phyloP scores from a whole-genome alignment of 495 filamentous ascomycete species.

The Chaetomidium leptoderma region DNA sequence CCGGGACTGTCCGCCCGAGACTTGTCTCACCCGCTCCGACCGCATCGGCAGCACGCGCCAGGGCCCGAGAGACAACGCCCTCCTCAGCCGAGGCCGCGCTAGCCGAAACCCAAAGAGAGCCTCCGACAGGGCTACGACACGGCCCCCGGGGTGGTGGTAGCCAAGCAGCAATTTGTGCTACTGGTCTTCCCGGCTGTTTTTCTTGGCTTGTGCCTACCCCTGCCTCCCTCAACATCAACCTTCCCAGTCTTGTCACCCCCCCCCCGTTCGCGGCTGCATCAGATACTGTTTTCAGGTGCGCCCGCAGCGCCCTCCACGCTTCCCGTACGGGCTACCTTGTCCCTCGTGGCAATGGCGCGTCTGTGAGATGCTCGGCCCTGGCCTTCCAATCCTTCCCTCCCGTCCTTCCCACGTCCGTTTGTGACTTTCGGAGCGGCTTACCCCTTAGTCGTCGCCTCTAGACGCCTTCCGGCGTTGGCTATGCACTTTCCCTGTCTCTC shows the following conservation, averaged over 20 bases:
- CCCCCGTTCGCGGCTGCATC: conserved; percentile 33
- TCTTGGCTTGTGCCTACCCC: conserved; percentile 12
- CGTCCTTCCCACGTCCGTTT: conserved; percentile 23
- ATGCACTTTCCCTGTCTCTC: conserved; percentile 19
- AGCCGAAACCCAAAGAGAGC: neutral
- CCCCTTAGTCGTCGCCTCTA: conserved; percentile 18
- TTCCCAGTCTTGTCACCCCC: conserved; percentile 21
- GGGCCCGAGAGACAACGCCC: neutral
- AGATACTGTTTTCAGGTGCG: conserved; percentile 36
- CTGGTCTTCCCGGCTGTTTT: conserved; percentile 6
- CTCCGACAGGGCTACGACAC: neutral
- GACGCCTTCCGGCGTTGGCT: conserved; percentile 17
- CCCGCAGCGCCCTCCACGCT: conserved; percentile 25
- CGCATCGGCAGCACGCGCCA: neutral
- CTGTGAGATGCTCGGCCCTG: conserved; percentile 27
- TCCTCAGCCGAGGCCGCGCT: conserved; percentile 1
- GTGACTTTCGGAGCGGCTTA: conserved; percentile 17
- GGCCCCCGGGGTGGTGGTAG: conserved; percentile 24
- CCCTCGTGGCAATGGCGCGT: conserved; percentile 28
- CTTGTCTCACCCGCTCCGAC: neutral
- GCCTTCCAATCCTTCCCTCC: conserved; percentile 22
- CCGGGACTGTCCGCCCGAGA: neutral
- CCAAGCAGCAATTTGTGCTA: conserved; percentile 21
- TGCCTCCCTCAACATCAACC: conserved; percentile 16
- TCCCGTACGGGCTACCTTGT: conserved; percentile 16